These are phyloP conservation scores for Trifolium pratense DNA, from an alignment of 306 rosid genomes.

Conservation along the genomic window DNA sequence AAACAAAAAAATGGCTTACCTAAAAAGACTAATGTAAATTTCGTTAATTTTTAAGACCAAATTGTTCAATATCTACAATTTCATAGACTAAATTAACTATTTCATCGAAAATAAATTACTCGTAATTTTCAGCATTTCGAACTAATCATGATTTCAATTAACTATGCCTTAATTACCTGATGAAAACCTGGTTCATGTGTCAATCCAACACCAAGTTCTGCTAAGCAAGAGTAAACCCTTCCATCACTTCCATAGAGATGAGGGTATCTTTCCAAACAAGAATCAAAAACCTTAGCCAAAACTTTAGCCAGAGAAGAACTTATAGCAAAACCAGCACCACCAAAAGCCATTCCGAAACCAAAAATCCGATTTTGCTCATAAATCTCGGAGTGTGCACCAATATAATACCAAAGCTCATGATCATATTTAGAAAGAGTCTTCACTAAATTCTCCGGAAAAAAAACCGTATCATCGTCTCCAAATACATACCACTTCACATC, in stretches of 20 bases:
- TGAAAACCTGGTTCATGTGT: constrained; percentile 91
- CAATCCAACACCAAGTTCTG: constrained; percentile 87
- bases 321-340: constrained; percentile 92
- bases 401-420: constrained; percentile 77
- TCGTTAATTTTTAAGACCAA: not conserved
- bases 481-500: constrained; percentile 89
- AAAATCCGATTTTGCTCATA: constrained; percentile 65
- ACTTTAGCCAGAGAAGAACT: constrained; percentile 68
- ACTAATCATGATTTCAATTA: not conserved
- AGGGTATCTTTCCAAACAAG: constrained; percentile 77
- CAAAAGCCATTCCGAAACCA: constrained; percentile 83
- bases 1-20: too few relatives aligned
- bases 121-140: not conserved
- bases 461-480: constrained; percentile 88
- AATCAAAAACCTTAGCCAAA: constrained; percentile 74
- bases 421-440: constrained; percentile 88
- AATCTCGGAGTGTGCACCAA: constrained; percentile 82
- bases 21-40: not conserved
- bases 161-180: constrained; percentile 54
- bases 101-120: not conserved
- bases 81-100: not conserved
- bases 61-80: not conserved
- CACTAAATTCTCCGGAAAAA: constrained; percentile 78
- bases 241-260: constrained; percentile 94
- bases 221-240: constrained; percentile 70